Base-by-base conservation (phyloP, 306 rosid genomes). In the Hippophae tibetana region DNA sequence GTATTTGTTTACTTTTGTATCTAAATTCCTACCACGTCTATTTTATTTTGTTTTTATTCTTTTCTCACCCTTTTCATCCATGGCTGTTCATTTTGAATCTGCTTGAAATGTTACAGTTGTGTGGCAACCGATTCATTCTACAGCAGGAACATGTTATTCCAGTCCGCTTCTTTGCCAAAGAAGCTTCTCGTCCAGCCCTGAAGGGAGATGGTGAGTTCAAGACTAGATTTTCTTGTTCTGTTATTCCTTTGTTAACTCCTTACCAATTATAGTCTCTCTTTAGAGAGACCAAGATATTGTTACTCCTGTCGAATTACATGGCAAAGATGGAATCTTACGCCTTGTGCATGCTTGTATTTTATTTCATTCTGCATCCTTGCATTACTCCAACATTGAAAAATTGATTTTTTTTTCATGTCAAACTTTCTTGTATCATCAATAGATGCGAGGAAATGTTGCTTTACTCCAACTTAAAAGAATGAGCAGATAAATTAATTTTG, bases 131-230 rank as follows among this genome's bases (percentile, higher is more conserved):
- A 76, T 58, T 72, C 31, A 69, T 82, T 64, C 61, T 87, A 43
- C 94, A 78, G 40, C 89, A 71, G 74, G 89, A 81, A 63, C 61
- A 68, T 78, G 79, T 79, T 43, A 57, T 86, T 80, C 89, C 85
- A 5, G 86, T 82, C 54, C 96, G 99, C 57, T 69, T 61, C 79
- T 92, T 76, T 63, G 95, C 96, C 52, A 73, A 87, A 69, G 89
- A 68, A 72, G 72, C 98, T 48, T 68, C 62, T 47, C 90, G 79
- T 55, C 79, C 86, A 23, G 57, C 77, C 31, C 84, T 92, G 4
- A 84, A 88, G 86, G 99, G 99, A 73, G 99, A 88, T 65, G 71
- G 99, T 92, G 75, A 82, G 95, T 69, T 50, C 45, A 56, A 14
- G n/a, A 7, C 11, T 10, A 2, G 7, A 3, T 9, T 40, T 11